Conservation (phyloP, 139 green algal genomes). For the Chlorella vulgaris region DNA sequence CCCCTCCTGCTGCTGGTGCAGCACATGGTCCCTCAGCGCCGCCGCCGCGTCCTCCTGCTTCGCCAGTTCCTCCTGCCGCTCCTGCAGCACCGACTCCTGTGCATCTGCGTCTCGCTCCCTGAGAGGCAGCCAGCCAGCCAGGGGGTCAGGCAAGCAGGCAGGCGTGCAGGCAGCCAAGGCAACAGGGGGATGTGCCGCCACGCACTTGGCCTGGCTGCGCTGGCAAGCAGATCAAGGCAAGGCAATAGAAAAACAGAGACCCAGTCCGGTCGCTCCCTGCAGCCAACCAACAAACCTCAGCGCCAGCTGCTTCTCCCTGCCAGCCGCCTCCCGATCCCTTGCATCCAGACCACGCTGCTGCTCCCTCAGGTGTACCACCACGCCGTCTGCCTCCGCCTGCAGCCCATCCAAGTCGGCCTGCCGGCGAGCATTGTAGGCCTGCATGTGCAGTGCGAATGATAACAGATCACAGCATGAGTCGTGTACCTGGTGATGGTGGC, state of each 20-base stretch:
- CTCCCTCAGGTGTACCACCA: not conserved
- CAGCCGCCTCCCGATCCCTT: not conserved
- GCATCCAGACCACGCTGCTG: slow-evolving; percentile 9
- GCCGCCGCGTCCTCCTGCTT: not conserved
- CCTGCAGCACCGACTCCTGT: not conserved
- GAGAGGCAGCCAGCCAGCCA: too few species aligned
- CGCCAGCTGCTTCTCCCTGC: not conserved
- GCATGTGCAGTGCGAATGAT: not conserved
- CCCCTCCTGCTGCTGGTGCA: slow-evolving; percentile 12
- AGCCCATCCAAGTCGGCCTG: slow-evolving; percentile 20
- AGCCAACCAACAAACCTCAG: not conserved
- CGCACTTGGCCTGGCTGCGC: too few species aligned
- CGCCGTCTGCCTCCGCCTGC: slow-evolving; percentile 25
- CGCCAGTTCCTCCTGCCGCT: not conserved
- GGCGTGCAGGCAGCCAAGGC: too few species aligned
- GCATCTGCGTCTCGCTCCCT: slow-evolving; percentile 3
- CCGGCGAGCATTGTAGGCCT: slow-evolving; percentile 11
- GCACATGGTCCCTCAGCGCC: not conserved
- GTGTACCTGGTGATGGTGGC: not conserved
- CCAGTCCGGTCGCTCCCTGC: too few species aligned
- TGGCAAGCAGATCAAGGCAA: too few species aligned
- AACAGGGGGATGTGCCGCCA: too few species aligned
- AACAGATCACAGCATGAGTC: not conserved
- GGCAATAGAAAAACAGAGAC: too few species aligned
- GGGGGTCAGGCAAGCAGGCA: too few species aligned